Evolutionary conservation across 306 rosid genomes (phyloP).

Genomic region (Leucaena leucocephala): DNA sequence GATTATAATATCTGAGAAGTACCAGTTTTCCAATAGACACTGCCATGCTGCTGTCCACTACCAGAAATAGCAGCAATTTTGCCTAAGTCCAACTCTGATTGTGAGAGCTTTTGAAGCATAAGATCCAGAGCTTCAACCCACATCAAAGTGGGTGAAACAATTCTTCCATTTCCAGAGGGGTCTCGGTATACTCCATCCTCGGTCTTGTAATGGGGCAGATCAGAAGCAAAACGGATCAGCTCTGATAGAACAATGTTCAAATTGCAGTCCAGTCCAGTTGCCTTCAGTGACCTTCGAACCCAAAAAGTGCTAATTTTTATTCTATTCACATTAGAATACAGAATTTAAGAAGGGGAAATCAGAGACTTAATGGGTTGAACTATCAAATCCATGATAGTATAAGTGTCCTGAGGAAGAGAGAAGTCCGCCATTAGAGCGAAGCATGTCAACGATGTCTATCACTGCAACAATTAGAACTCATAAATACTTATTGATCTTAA

Average conservation of each 20-base stretch:
- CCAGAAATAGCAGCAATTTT: slow-evolving; percentile 82
- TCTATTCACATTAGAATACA: slow-evolving; percentile 23
- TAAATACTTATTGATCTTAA: not conserved
- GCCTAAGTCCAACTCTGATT: slow-evolving; percentile 63
- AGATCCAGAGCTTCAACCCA: slow-evolving; percentile 97
- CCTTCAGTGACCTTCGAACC: slow-evolving; percentile 80
- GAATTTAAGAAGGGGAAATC: not conserved
- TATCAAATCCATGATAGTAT: slow-evolving; percentile 85
- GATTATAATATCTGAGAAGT: slow-evolving; percentile 64
- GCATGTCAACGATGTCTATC: not conserved
- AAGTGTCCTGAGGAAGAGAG: slow-evolving; percentile 68
- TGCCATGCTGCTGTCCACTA: slow-evolving; percentile 96
- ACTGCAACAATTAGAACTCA: not conserved
- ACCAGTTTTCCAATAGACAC: slow-evolving; percentile 91
- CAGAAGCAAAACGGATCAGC: slow-evolving; percentile 79
- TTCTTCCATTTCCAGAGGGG: slow-evolving; percentile 64
- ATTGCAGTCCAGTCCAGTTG: slow-evolving; percentile 79
- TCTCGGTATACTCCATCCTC: slow-evolving; percentile 94
- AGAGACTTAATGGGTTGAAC: slow-evolving; percentile 82
- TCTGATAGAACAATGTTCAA: slow-evolving; percentile 71
- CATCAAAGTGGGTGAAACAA: slow-evolving; percentile 93
- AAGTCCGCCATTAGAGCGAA: slow-evolving; percentile 61
- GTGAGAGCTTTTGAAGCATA: slow-evolving; percentile 62
- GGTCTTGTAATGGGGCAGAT: slow-evolving; percentile 82
- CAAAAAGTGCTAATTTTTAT: slow-evolving; percentile 26